phyloP scores from a whole-genome alignment of 495 filamentous ascomycete genomes.

The Penicillium goetzii region DNA sequence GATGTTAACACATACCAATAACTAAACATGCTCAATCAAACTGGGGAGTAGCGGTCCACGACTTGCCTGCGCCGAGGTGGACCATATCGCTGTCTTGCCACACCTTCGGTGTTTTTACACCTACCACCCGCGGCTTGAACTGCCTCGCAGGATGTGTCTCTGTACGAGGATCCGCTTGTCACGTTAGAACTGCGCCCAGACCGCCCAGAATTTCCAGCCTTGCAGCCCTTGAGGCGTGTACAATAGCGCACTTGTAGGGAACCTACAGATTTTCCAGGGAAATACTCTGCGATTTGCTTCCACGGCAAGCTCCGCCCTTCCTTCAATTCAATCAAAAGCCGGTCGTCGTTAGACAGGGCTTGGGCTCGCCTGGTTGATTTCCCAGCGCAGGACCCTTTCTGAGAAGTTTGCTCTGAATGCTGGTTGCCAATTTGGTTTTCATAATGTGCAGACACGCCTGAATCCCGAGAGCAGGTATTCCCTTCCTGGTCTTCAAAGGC shows the following conservation, averaged over 20 bases:
- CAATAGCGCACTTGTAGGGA: slow-evolving; percentile 23
- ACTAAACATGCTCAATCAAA: too few species aligned
- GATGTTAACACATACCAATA: too few species aligned
- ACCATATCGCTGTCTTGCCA: slow-evolving; percentile 21
- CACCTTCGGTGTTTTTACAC: slow-evolving; percentile 13
- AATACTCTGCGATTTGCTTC: slow-evolving; percentile 20
- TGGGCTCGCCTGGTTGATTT: slow-evolving; percentile 12
- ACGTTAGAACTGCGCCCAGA: too few species aligned
- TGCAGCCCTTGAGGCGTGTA: slow-evolving; percentile 19
- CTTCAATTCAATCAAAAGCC: slow-evolving; percentile 22
- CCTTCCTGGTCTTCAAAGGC: too few species aligned
- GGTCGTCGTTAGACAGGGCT: slow-evolving; percentile 21
- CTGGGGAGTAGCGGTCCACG: slow-evolving; percentile 21
- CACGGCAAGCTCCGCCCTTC: slow-evolving; percentile 10
- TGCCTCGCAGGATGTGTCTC: slow-evolving; percentile 5
- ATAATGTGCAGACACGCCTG: too few species aligned
- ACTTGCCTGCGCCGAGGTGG: slow-evolving; percentile 22
- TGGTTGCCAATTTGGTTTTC: too few species aligned
- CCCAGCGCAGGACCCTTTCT: slow-evolving; percentile 12
- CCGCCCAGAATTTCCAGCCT: slow-evolving; percentile 2
- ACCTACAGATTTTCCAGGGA: slow-evolving; percentile 18
- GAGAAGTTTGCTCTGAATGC: not conserved
- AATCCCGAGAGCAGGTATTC: too few species aligned
- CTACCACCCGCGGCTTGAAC: slow-evolving; percentile 13
- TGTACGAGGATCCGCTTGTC: too few species aligned